phyloP scores from a whole-genome alignment of 495 filamentous ascomycete genomes.

The Penicillium maclennaniae region DNA sequence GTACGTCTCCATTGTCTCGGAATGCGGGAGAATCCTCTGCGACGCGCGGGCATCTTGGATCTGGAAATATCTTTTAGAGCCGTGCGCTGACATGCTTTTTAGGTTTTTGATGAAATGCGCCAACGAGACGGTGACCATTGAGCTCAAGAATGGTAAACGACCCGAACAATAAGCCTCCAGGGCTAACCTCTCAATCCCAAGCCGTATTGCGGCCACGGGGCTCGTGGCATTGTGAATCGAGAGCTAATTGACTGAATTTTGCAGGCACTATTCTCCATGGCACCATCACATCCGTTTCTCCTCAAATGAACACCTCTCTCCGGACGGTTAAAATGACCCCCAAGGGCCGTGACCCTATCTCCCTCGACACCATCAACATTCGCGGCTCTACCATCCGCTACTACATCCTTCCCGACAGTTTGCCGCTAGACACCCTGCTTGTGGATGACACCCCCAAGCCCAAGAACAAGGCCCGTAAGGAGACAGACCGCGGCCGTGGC shows the following conservation, averaged over 20 bases:
- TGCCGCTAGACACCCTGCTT: constrained; percentile 89
- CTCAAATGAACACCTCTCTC: constrained; percentile 94
- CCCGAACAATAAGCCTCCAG: not conserved
- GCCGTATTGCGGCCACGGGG: not conserved
- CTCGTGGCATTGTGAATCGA: not conserved
- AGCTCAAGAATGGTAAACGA: constrained; percentile 89
- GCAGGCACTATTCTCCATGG: constrained; percentile 90
- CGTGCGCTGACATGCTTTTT: constrained; percentile 20
- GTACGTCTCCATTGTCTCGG: constrained; percentile 50
- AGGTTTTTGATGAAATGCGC: constrained; percentile 98
- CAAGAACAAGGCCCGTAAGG: constrained; percentile 98
- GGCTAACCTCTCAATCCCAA: not conserved
- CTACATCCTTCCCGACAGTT: constrained; percentile 88
- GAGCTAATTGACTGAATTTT: not conserved
- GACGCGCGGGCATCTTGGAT: constrained; percentile 10
- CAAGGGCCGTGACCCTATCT: constrained; percentile 77
- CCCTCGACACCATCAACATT: constrained; percentile 93
- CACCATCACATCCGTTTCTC: constrained; percentile 91
- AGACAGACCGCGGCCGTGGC: constrained; percentile 66
- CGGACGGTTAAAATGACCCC: constrained; percentile 93
- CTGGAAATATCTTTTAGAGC: constrained; percentile 13
- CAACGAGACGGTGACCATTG: constrained; percentile 96
- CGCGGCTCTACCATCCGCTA: constrained; percentile 91
- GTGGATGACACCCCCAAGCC: constrained; percentile 97
- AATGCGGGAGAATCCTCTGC: constrained; percentile 3